phyloP scores from a whole-genome alignment of 352 stramenopile species.

The Pythium inflatum region DNA sequence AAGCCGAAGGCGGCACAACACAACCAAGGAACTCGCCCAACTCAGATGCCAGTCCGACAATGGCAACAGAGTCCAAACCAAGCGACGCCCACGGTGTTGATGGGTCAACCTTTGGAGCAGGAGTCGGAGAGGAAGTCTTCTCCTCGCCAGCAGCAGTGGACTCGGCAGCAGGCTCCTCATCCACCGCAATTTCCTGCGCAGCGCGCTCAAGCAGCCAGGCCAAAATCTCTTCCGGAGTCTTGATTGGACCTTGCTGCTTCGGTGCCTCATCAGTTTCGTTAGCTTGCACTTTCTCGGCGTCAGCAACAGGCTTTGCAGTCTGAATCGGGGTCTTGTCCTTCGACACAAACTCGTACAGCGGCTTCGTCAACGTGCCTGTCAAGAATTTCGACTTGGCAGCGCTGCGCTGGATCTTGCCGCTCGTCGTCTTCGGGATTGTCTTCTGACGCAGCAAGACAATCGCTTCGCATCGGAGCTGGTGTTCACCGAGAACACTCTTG shows the following conservation, averaged over 20 bases:
- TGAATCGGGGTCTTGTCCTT: slow-evolving; percentile 10
- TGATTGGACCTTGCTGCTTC: slow-evolving; percentile 42
- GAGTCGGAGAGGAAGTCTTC: slow-evolving; percentile 3
- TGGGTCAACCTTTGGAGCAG: slow-evolving; percentile 31
- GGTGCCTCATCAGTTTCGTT: slow-evolving; percentile 23
- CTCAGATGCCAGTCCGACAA: slow-evolving; percentile 45
- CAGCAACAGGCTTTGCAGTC: slow-evolving; percentile 5
- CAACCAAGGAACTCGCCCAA: slow-evolving; percentile 48
- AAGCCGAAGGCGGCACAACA: slow-evolving; percentile 42
- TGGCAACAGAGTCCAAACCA: slow-evolving; percentile 44
- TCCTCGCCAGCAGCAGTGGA: not conserved
- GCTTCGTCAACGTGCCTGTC: no score
- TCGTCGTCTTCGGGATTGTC: slow-evolving; percentile 84
- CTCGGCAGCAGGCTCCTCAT: slow-evolving; percentile 23
- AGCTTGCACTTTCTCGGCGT: slow-evolving; percentile 6
- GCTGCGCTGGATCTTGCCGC: slow-evolving; percentile 84
- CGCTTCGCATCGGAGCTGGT: slow-evolving; percentile 70
- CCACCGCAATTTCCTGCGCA: slow-evolving; percentile 48
- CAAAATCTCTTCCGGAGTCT: slow-evolving; percentile 72
- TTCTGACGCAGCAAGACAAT: slow-evolving; percentile 78
- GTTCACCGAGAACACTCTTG: slow-evolving; percentile 63
- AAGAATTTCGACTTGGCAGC: no score
- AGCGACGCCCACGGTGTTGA: slow-evolving; percentile 36
- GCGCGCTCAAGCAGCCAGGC: slow-evolving; percentile 71
- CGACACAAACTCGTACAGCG: no score